Percentiles rank a stretch among this genome's conserved stretches.
Evolutionary conservation across 139 green algal genomes (phyloP).

Genomic region (Limnomonas spitsbergensis): DNA sequence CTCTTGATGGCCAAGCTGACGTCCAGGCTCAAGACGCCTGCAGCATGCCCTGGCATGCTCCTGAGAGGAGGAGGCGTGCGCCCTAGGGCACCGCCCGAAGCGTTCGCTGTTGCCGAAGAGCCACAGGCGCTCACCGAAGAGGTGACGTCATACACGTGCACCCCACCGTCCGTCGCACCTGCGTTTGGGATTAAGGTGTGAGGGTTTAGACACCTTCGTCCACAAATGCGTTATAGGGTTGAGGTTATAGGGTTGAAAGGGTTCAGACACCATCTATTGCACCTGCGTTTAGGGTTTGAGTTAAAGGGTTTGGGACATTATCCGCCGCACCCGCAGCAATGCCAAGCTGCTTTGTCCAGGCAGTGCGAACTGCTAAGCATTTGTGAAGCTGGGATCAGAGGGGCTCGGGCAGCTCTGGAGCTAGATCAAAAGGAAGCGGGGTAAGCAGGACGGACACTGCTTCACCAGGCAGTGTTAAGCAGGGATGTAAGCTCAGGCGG

Average conservation of each 20-base stretch:
- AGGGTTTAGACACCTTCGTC: no score
- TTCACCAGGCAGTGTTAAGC: no score
- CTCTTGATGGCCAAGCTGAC: background rate
- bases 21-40: constrained; percentile 27
- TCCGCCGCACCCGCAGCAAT: background rate
- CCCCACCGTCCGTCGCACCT: background rate
- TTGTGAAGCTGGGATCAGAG: no score
- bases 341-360: no score
- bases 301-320: background rate
- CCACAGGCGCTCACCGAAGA: background rate
- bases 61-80: background rate
- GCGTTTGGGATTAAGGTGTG: background rate
- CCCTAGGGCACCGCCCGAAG: background rate
- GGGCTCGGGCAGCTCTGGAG: no score
- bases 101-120: background rate
- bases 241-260: background rate
- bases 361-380: no score
- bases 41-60: constrained; percentile 5
- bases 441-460: no score
- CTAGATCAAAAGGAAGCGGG: no score
- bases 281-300: background rate
- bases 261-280: background rate
- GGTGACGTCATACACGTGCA: background rate
- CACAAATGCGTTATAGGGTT: background rate
- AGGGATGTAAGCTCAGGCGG: no score